Conservation (phyloP, 306 rosid genomes). For the Quercus berberidifolia region DNA sequence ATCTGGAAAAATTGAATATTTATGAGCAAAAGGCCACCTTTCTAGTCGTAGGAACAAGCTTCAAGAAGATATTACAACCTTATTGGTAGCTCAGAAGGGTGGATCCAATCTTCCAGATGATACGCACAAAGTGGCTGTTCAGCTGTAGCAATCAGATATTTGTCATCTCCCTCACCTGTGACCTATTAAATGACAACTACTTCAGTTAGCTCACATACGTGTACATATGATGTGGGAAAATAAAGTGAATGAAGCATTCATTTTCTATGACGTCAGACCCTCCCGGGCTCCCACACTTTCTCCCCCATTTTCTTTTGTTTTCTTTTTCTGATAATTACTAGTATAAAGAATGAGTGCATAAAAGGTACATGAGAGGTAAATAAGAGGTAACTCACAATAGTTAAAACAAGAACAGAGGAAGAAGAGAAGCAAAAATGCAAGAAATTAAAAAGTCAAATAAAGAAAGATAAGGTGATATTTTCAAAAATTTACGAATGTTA, state of each 20-base stretch:
- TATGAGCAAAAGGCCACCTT: constrained; percentile 7
- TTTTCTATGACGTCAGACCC: not conserved
- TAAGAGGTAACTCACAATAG: not conserved
- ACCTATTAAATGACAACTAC: constrained; percentile 42
- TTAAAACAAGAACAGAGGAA: not conserved
- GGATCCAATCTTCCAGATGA: constrained; percentile 93
- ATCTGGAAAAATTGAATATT: constrained; percentile 36
- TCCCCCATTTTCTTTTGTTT: not conserved
- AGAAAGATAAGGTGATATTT: not conserved
- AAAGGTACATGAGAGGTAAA: not conserved
- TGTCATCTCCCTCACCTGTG: constrained; percentile 99
- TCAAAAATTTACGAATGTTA: constrained; percentile 22
- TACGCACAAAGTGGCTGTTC: constrained; percentile 95
- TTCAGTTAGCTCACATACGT: not conserved
- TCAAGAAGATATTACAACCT: constrained; percentile 43
- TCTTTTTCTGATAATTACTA: not conserved
- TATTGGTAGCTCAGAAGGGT: constrained; percentile 81
- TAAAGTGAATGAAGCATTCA: not conserved
- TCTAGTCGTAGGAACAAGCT: not conserved
- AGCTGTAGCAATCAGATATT: constrained; percentile 94
- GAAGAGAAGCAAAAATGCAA: not conserved
- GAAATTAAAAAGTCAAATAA: not conserved
- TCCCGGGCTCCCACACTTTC: not conserved
- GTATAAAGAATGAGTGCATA: not conserved
- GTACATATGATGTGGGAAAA: not conserved